Conservation (phyloP, 257 asterid species). For the Galeopsis tetrahit region DNA sequence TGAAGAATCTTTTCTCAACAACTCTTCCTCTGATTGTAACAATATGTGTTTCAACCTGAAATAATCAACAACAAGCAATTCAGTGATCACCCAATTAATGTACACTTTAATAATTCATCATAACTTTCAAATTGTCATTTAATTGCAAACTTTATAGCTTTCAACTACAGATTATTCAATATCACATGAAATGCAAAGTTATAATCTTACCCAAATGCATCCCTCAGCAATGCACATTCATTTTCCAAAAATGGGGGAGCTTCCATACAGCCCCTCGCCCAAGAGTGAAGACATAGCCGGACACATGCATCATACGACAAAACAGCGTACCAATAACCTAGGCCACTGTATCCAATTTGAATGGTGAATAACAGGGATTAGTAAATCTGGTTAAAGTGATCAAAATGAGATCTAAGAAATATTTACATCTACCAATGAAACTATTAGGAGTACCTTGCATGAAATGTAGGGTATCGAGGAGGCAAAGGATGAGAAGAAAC, state of each 20-base stretch:
- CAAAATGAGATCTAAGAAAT: not conserved
- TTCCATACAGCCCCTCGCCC: slow-evolving; percentile 82
- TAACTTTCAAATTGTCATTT: not conserved
- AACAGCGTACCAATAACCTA: slow-evolving; percentile 82
- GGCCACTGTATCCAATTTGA: slow-evolving; percentile 62
- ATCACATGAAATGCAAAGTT: slow-evolving; percentile 6
- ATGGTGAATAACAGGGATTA: slow-evolving; percentile 24
- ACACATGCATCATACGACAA: slow-evolving; percentile 92
- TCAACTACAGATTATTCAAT: not conserved
- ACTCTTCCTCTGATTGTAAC: slow-evolving; percentile 89
- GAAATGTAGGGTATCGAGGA: slow-evolving; percentile 78
- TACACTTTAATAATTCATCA: slow-evolving; percentile 14
- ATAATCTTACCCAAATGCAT: slow-evolving; percentile 70
- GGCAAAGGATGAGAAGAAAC: slow-evolving; percentile 53
- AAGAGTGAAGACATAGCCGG: slow-evolving; percentile 88
- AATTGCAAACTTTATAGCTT: not conserved
- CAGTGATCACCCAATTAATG: not conserved
- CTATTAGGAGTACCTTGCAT: slow-evolving; percentile 63
- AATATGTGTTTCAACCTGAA: slow-evolving; percentile 71
- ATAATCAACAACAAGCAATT: slow-evolving; percentile 23
- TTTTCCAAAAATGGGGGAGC: slow-evolving; percentile 88
- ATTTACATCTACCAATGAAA: not conserved
- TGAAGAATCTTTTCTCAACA: slow-evolving; percentile 65
- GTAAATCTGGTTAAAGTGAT: slow-evolving; percentile 7
- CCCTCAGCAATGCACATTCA: slow-evolving; percentile 83